Evolutionary conservation across 805 yeast species (phyloP), one percentile per base, ranked within the genome.

Genomic region (Komagataella pastoris): DNA sequence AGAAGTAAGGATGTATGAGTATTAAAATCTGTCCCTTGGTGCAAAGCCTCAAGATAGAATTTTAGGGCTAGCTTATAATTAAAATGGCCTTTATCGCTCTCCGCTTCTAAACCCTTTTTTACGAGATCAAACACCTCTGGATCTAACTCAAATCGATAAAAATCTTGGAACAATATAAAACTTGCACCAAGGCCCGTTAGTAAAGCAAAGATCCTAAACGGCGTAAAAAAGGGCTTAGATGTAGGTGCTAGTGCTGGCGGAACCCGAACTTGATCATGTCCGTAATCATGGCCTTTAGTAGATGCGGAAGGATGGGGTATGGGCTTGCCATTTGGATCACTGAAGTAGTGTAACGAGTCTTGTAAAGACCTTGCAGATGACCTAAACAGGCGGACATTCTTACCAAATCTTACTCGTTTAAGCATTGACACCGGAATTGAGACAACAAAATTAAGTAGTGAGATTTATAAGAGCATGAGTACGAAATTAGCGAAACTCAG

Each of bases 1-100:
- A 91, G 71, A 60, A 89, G 95, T 50, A 91, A 78, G 0, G 97
- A 97, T 0, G 97, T 90, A 64, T 86, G 90, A 67, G 88, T 63
- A 0, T 73, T 73, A 48, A 79, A 66, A 23, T 73, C 68, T 44
- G 80, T 75, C 46, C 88, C 83, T 55, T 77, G 74, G 24, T 79
- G 72, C 23, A 89, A 67, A 0, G 96, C 96, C 56, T 84, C 83
- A 47, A 87, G 74, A 65, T 90, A 91, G 58, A 75, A 72, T 53
- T 77, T 75, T 54, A 88, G 68, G 0, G 97, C 96, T 54, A 78
- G 69, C 52, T 75, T 71, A 65, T 77, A 84, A 61, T 86, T 84
- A 50, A 72, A 70, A 18, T 77, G 75, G 14, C 71, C 83, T 58
- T 80, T 81, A 49, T 82, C 85, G 48, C 84, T 74, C 63, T 91